These are phyloP conservation scores for Neckera pumila DNA, from an alignment of 225 moss, liverwort and hornwort species.

Conservation along the genomic window DNA sequence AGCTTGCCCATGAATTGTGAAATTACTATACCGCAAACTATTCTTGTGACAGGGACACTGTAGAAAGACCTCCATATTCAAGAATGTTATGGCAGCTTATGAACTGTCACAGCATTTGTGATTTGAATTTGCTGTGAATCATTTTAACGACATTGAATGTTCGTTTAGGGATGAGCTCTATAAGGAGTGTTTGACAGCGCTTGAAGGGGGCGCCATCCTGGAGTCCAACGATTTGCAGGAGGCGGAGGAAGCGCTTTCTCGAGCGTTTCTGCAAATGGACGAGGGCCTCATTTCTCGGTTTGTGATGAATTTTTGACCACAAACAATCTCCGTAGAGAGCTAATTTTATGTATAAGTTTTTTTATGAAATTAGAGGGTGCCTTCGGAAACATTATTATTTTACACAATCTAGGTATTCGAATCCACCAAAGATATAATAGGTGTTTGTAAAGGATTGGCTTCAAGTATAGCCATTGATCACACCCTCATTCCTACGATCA, in stretches of 20 bases:
- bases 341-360: too few species aligned
- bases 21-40: not conserved
- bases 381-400: not conserved
- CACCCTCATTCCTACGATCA: not conserved
- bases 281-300: conserved; percentile 57
- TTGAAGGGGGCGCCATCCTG: conserved; percentile 59
- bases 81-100: not conserved
- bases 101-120: not conserved
- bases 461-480: not conserved
- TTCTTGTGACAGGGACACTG: not conserved
- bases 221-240: conserved; percentile 42
- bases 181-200: conserved; percentile 58
- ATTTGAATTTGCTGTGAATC: not conserved
- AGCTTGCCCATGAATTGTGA: not conserved
- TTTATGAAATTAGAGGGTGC: not conserved
- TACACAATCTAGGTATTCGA: not conserved
- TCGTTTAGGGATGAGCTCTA: conserved; percentile 75
- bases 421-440: not conserved
- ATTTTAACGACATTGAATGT: not conserved
- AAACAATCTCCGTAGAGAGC: too few species aligned
- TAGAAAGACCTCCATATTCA: not conserved
- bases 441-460: not conserved
- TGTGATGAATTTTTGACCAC: not conserved
- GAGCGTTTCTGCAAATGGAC: conserved; percentile 62
- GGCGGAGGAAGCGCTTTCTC: conserved; percentile 51